These are phyloP conservation scores for Rhynchosporium agropyri DNA, from an alignment of 2,329 filamentous ascomycete genomes.

Conservation along the genomic window DNA sequence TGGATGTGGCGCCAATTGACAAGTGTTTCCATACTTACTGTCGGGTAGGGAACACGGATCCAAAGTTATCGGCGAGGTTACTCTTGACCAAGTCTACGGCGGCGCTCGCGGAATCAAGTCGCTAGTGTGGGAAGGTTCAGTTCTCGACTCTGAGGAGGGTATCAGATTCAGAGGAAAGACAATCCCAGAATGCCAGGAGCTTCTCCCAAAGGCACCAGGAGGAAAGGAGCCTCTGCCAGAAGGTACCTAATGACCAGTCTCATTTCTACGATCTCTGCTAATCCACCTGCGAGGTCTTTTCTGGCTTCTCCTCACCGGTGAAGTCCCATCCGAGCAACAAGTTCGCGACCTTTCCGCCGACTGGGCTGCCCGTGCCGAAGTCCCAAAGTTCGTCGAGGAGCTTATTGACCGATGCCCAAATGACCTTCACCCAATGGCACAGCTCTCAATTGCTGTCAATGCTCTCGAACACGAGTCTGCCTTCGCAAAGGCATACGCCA, in stretches of 20 bases:
- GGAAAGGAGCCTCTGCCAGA: slow-evolving; percentile 97
- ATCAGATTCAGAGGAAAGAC: slow-evolving; percentile 99
- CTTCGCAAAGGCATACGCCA: slow-evolving; percentile 98
- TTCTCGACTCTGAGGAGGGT: slow-evolving; percentile 97
- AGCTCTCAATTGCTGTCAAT: slow-evolving; percentile 96
- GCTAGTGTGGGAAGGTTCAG: slow-evolving; percentile 97
- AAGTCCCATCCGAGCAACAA: slow-evolving; percentile 97
- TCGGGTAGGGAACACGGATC: slow-evolving; percentile 79
- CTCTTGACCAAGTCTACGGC: slow-evolving; percentile 98
- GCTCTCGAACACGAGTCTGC: slow-evolving; percentile 98
- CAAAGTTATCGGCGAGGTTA: slow-evolving; percentile 97
- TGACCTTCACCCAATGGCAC: slow-evolving; percentile 99
- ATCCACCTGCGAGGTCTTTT: slow-evolving; percentile 71
- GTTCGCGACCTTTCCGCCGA: slow-evolving; percentile 97
- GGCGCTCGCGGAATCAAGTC: slow-evolving; percentile 99
- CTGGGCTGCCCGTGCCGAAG: slow-evolving; percentile 95
- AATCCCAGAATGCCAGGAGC: slow-evolving; percentile 97
- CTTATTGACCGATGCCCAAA: slow-evolving; percentile 99
- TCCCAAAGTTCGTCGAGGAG: slow-evolving; percentile 98
- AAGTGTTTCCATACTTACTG: slow-evolving; percentile 30
- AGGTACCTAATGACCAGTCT: slow-evolving; percentile 55
- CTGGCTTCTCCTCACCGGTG: slow-evolving; percentile 98
- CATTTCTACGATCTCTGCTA: slow-evolving; percentile 10
- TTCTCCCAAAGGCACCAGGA: slow-evolving; percentile 95
- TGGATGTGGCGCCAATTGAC: slow-evolving; percentile 5